A percentile compares a stretch with the other conserved stretches of the same genome.
Evolutionary conservation across 257 asterid species (phyloP).

Genomic region (Nyctanthes arbortristis): DNA sequence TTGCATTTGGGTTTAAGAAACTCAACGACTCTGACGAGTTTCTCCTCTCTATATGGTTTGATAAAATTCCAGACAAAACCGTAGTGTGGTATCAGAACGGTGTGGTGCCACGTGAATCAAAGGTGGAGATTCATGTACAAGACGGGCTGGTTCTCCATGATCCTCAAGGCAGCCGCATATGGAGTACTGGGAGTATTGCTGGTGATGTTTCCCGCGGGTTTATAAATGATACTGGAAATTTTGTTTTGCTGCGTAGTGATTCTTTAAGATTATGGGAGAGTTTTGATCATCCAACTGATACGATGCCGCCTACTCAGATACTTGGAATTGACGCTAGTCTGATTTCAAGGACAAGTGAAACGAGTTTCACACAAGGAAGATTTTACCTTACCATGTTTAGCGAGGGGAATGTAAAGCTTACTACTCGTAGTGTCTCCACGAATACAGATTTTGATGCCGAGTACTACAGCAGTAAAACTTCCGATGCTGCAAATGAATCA

Average conservation of each 20-base stretch:
- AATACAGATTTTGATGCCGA: slow-evolving; percentile 29
- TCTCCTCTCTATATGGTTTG: slow-evolving; percentile 51
- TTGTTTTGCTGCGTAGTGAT: slow-evolving; percentile 30
- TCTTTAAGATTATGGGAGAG: slow-evolving; percentile 51
- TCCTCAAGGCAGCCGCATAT: slow-evolving; percentile 28
- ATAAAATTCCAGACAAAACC: slow-evolving; percentile 44
- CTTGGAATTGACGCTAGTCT: neutral
- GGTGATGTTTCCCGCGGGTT: slow-evolving; percentile 31
- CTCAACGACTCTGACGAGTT: slow-evolving; percentile 24
- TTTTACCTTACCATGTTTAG: slow-evolving; percentile 39
- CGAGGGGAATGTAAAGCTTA: slow-evolving; percentile 42
- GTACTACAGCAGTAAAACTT: slow-evolving; percentile 37
- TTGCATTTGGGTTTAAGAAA: slow-evolving; percentile 56
- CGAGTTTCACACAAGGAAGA: slow-evolving; percentile 43
- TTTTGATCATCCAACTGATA: slow-evolving; percentile 39
- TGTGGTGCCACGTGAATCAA: slow-evolving; percentile 41
- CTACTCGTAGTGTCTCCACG: slow-evolving; percentile 23
- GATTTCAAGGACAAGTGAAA: slow-evolving; percentile 12
- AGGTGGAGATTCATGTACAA: slow-evolving; percentile 22
- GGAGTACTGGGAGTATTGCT: slow-evolving; percentile 17
- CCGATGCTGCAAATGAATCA: slow-evolving; percentile 19
- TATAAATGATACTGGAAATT: slow-evolving; percentile 60
- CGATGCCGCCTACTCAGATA: slow-evolving; percentile 33
- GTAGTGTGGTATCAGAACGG: slow-evolving; percentile 45
- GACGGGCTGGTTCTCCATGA: slow-evolving; percentile 38